These are phyloP conservation scores for Penicillium sp. DNA, from an alignment of 2,329 filamentous ascomycete species.

Conservation along the genomic window DNA sequence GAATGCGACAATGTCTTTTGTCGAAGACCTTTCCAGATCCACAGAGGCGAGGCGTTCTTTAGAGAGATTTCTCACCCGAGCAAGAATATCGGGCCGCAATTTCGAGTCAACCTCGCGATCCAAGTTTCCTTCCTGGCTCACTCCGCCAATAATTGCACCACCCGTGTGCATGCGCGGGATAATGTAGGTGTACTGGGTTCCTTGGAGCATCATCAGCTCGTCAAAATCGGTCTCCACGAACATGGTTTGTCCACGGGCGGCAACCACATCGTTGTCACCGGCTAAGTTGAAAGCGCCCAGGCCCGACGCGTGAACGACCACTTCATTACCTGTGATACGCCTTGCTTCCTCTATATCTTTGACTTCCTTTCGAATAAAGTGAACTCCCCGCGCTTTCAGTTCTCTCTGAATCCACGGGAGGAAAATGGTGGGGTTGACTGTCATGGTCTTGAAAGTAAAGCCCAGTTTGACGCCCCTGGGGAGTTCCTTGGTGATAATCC, in stretches of 20 bases:
- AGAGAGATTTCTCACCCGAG: slow-evolving; percentile 6
- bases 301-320: slow-evolving; percentile 20
- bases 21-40: slow-evolving; percentile 4
- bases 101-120: slow-evolving; percentile 6
- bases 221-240: slow-evolving; percentile 19
- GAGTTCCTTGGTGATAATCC: slow-evolving; percentile 5
- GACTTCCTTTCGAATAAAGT: slow-evolving; percentile 10
- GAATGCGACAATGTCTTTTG: slow-evolving; percentile 21
- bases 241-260: slow-evolving; percentile 28
- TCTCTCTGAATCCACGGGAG: slow-evolving; percentile 18
- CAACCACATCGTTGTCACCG: slow-evolving; percentile 32
- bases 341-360: slow-evolving; percentile 9
- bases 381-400: slow-evolving; percentile 10
- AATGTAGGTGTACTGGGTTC: slow-evolving; percentile 23
- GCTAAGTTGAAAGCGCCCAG: slow-evolving; percentile 15
- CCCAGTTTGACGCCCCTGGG: slow-evolving; percentile 12
- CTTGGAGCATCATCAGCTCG: slow-evolving; percentile 19
- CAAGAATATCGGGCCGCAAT: slow-evolving; percentile 15
- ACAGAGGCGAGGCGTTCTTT: neutral
- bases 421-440: slow-evolving; percentile 12
- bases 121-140: slow-evolving; percentile 13
- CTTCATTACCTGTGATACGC: neutral
- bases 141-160: slow-evolving; percentile 20
- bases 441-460: slow-evolving; percentile 14
- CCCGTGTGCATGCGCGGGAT: slow-evolving; percentile 21